These are phyloP conservation scores for Byssothecium circinans DNA, from an alignment of 2,329 filamentous ascomycete species.

Conservation along the genomic window DNA sequence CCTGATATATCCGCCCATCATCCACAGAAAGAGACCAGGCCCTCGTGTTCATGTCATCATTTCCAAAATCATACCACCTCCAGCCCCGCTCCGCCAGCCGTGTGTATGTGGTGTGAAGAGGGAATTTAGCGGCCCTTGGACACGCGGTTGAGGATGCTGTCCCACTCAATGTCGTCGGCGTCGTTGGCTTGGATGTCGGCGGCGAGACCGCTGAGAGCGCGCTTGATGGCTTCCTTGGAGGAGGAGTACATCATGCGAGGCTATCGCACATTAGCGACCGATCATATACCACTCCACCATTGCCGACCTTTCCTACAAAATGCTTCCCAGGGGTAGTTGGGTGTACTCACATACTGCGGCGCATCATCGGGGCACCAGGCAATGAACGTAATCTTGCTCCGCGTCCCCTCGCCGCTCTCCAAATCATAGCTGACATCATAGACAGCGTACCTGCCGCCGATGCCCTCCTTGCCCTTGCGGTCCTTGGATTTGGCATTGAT, in stretches of 20 bases:
- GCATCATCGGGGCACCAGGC: constrained; percentile 63
- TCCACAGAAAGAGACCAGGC: background rate
- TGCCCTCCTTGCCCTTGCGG: constrained; percentile 59
- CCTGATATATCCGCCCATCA: background rate
- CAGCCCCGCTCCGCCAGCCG: background rate
- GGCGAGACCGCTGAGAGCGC: constrained; percentile 73
- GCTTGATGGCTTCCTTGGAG: constrained; percentile 84
- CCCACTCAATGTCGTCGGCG: constrained; percentile 77
- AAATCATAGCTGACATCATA: constrained; percentile 82
- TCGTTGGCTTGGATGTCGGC: constrained; percentile 84
- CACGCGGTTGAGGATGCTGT: constrained; percentile 62
- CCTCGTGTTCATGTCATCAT: background rate
- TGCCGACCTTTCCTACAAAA: too few relatives aligned
- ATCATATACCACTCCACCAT: too few relatives aligned
- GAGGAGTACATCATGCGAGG: constrained; percentile 90
- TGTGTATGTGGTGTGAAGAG: background rate
- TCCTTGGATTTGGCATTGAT: constrained; percentile 71
- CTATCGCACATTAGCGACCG: constrained; percentile 52
- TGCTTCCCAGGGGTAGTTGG: too few relatives aligned
- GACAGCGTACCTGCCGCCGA: constrained; percentile 77
- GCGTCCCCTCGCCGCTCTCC: constrained; percentile 70
- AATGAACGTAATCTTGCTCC: constrained; percentile 55
- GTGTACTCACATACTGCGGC: constrained; percentile 67
- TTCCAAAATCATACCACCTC: background rate
- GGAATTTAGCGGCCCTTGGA: constrained; percentile 53